Conservation (phyloP, 2,329 filamentous ascomycete species). For the Aspergillus sp. region DNA sequence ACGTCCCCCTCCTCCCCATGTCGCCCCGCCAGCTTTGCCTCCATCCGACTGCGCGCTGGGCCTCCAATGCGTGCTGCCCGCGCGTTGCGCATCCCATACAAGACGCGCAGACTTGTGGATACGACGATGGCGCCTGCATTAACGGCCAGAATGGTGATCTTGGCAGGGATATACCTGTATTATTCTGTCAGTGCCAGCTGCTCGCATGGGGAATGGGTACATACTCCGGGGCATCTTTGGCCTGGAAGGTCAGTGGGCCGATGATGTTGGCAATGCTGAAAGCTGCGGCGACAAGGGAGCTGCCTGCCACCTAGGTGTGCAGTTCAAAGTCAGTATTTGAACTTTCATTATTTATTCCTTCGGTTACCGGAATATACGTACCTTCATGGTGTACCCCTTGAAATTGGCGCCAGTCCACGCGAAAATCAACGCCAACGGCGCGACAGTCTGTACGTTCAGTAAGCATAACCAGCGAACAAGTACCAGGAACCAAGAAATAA, state of each 20-base stretch:
- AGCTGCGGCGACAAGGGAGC: slow-evolving; percentile 37
- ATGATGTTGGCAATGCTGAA: slow-evolving; percentile 41
- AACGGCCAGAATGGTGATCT: slow-evolving; percentile 40
- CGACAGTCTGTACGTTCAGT: slow-evolving; percentile 30
- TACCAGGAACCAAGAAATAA: too few species aligned
- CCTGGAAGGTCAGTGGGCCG: slow-evolving; percentile 46
- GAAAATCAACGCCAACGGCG: slow-evolving; percentile 42
- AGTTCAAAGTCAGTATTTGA: too few species aligned
- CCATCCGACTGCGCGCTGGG: slow-evolving; percentile 22
- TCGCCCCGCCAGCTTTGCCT: slow-evolving; percentile 16
- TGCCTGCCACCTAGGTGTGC: too few species aligned
- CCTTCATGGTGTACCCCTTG: slow-evolving; percentile 47
- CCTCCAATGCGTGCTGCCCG: slow-evolving; percentile 19
- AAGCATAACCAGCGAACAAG: too few species aligned
- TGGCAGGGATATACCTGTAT: slow-evolving; percentile 33
- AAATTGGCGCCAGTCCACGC: slow-evolving; percentile 49
- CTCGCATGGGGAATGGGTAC: background rate
- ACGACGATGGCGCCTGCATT: slow-evolving; percentile 30
- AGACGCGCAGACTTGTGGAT: slow-evolving; percentile 22
- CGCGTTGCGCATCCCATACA: slow-evolving; percentile 30
- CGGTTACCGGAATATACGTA: slow-evolving; percentile 27
- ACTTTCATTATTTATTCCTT: slow-evolving; percentile 35
- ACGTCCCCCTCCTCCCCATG: slow-evolving; percentile 15
- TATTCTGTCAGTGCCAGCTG: too few species aligned
- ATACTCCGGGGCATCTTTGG: slow-evolving; percentile 42